These are phyloP conservation scores for Pascua guehoae DNA, from an alignment of 1,284 basidiomycete genomes.

Conservation along the genomic window DNA sequence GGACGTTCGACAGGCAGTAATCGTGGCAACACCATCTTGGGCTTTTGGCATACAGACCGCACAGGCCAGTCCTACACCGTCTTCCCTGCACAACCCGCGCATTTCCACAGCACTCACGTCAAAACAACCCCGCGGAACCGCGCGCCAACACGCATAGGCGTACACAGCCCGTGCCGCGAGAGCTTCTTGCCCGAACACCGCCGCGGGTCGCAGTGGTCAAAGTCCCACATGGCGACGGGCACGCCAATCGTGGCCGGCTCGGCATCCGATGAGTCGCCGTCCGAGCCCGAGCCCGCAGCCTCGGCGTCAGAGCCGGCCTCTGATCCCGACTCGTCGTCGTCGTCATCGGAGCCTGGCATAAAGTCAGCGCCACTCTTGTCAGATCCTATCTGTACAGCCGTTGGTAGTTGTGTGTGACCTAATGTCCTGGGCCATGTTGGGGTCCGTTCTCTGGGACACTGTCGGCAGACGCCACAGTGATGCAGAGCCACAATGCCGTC, in stretches of 20 bases:
- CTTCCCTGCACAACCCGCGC: neutral
- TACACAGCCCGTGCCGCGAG: constrained; percentile 76
- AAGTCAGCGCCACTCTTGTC: neutral
- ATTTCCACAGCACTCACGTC: constrained; percentile 60
- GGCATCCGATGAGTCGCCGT: constrained; percentile 34
- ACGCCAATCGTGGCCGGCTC: constrained; percentile 55
- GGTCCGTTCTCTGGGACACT: too few species aligned
- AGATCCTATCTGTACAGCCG: too few species aligned
- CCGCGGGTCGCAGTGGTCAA: constrained; percentile 93
- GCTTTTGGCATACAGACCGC: too few species aligned
- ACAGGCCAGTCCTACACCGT: too few species aligned
- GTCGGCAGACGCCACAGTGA: too few species aligned
- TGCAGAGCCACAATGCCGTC: too few species aligned
- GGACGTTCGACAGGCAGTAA: too few species aligned
- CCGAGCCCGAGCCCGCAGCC: constrained; percentile 26
- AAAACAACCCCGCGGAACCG: constrained; percentile 88
- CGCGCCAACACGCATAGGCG: constrained; percentile 76
- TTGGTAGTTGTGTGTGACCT: too few species aligned
- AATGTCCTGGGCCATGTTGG: too few species aligned
- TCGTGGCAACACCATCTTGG: too few species aligned
- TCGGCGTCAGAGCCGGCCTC: constrained; percentile 2
- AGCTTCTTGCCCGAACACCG: constrained; percentile 95
- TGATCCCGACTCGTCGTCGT: constrained; percentile 24
- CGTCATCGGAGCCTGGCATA: constrained; percentile 16
- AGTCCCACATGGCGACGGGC: constrained; percentile 92